phyloP scores from a whole-genome alignment of 2,329 filamentous ascomycete genomes.

The Alternaria alternata region DNA sequence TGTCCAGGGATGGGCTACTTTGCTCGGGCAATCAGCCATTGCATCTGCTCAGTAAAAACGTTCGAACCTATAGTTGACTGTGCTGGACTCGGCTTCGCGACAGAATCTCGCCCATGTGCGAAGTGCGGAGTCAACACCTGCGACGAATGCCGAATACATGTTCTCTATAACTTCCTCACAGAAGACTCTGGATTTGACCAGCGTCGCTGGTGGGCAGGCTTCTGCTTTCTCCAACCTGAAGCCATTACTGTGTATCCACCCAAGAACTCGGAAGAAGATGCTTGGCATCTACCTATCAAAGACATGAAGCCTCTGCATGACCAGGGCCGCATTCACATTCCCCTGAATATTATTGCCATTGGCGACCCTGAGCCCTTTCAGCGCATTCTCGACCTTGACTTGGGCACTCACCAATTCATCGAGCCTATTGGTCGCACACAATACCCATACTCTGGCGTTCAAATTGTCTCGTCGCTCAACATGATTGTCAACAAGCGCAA shows the following conservation, averaged over 20 bases:
- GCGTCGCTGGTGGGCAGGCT: conserved; percentile 33
- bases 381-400: conserved; percentile 30
- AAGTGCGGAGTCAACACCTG: conserved; percentile 35
- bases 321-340: conserved; percentile 32
- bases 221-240: conserved; percentile 18
- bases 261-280: conserved; percentile 7
- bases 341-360: conserved; percentile 17
- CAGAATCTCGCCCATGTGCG: conserved; percentile 27
- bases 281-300: conserved; percentile 16
- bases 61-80: conserved; percentile 6
- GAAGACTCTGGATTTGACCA: conserved; percentile 29
- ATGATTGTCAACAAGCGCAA: conserved; percentile 8
- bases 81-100: conserved; percentile 4
- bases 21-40: not conserved
- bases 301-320: conserved; percentile 26
- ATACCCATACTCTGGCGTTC: conserved; percentile 24
- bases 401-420: conserved; percentile 21
- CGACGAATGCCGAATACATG: conserved; percentile 40
- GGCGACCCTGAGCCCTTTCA: conserved; percentile 28
- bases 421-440: conserved; percentile 19
- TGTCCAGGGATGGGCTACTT: conserved; percentile 14
- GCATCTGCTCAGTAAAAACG: conserved; percentile 9
- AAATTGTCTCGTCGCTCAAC: conserved; percentile 11
- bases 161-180: conserved; percentile 33
- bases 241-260: conserved; percentile 30